Evolutionary conservation across 148 eudicot genomes (phyloP).

Genomic region (Euryodendron excelsum): DNA sequence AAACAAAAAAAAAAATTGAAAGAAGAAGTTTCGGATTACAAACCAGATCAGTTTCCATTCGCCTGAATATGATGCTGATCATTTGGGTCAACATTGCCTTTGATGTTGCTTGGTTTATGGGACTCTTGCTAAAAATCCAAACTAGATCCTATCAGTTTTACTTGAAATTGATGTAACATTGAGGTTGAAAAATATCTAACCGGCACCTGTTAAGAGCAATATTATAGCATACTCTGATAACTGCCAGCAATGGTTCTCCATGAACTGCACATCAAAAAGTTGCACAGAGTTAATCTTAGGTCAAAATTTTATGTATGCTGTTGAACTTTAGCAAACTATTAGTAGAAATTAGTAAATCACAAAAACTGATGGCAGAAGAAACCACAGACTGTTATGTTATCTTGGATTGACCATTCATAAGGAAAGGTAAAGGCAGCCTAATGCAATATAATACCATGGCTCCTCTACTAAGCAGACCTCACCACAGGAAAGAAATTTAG

Average conservation of each 20-base stretch:
- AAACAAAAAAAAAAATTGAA: background rate
- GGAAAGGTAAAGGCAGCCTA: background rate
- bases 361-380: background rate
- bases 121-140: slow-evolving; percentile 75
- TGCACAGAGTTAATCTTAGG: slow-evolving; percentile 2
- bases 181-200: slow-evolving; percentile 4
- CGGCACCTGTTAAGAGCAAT: slow-evolving; percentile 92
- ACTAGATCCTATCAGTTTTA: slow-evolving; percentile 11
- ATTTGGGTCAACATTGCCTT: slow-evolving; percentile 99
- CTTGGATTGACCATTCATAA: slow-evolving; percentile 1
- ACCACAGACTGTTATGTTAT: background rate
- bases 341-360: background rate
- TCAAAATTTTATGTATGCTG: background rate
- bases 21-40: slow-evolving; percentile 10
- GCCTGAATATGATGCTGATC: slow-evolving; percentile 89
- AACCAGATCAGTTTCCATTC: slow-evolving; percentile 96
- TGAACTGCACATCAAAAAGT: slow-evolving; percentile 62
- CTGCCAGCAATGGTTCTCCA: slow-evolving; percentile 89
- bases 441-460: background rate
- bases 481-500: slow-evolving; percentile 1
- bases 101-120: slow-evolving; percentile 92
- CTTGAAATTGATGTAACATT: background rate
- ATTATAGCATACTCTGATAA: slow-evolving; percentile 91
- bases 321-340: background rate
- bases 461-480: background rate